Conservation (phyloP, 192 early-diverging fungal species). For the Umbelopsis isabellina region DNA sequence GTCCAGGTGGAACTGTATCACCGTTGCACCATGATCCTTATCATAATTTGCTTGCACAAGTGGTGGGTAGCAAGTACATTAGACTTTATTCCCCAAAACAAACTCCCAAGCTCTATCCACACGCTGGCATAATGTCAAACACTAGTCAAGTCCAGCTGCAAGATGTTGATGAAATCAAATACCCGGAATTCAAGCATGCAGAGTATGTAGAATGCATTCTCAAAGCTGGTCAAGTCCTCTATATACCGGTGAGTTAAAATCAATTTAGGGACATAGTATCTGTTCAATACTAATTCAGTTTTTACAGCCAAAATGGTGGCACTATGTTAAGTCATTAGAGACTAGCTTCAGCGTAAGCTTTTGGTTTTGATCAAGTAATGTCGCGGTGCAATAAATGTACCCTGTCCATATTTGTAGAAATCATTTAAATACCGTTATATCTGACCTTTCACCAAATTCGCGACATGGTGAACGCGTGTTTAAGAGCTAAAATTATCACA, state of each 20-base stretch:
- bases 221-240: slow-evolving; percentile 78
- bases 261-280: not conserved
- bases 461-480: too few relatives aligned
- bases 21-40: slow-evolving; percentile 84
- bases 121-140: slow-evolving; percentile 60
- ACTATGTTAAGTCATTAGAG: slow-evolving; percentile 77
- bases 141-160: slow-evolving; percentile 81
- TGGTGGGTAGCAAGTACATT: slow-evolving; percentile 82
- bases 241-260: slow-evolving; percentile 76
- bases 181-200: slow-evolving; percentile 61
- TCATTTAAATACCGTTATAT: too few relatives aligned
- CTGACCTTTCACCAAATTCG: too few relatives aligned
- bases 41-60: slow-evolving; percentile 84
- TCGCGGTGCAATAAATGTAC: too few relatives aligned
- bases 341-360: slow-evolving; percentile 85
- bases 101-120: slow-evolving; percentile 63
- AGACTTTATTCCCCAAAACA: slow-evolving; percentile 70
- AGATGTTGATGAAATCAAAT: slow-evolving; percentile 53
- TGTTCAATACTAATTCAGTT: not conserved
- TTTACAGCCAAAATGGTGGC: slow-evolving; percentile 82
- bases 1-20: slow-evolving; percentile 79
- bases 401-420: too few relatives aligned
- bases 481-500: too few relatives aligned
- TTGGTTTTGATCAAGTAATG: slow-evolving; percentile 66
- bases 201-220: slow-evolving; percentile 71